Percentiles rank a stretch among this genome's conserved stretches.
Conservation (phyloP, 352 stramenopile species). For the Globisporangium lucens region DNA sequence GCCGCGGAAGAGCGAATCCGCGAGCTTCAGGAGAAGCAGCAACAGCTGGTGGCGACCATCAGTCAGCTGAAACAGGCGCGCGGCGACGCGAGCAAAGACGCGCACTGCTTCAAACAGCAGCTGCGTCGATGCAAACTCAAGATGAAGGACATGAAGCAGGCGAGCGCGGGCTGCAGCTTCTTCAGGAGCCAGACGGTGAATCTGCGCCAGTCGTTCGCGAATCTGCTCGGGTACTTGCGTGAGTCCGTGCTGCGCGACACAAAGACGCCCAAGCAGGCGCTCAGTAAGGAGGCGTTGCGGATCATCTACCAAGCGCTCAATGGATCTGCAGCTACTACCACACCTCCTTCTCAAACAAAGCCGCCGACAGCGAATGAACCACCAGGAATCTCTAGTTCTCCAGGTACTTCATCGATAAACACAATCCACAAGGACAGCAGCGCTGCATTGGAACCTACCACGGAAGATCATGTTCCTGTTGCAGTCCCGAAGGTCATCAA, state of each 20-base stretch:
- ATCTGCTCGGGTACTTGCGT: conserved; percentile 36
- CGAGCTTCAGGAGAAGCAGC: conserved; percentile 30
- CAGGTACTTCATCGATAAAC: neutral
- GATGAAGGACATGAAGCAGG: conserved; percentile 27
- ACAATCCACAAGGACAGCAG: neutral
- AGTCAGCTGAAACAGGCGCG: conserved; percentile 45
- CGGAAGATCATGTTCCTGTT: neutral
- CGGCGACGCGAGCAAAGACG: conserved; percentile 53
- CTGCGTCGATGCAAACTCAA: conserved; percentile 45
- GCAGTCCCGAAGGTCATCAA: conserved; percentile 12
- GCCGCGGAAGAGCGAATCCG: conserved; percentile 26
- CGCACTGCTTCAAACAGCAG: conserved; percentile 55
- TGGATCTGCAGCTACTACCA: neutral
- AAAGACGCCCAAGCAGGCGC: conserved; percentile 52
- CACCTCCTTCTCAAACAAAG: neutral
- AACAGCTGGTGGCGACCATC: conserved; percentile 35
- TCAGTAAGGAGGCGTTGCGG: conserved; percentile 52
- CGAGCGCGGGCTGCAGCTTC: conserved; percentile 31
- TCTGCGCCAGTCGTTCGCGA: conserved; percentile 37
- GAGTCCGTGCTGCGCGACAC: conserved; percentile 51
- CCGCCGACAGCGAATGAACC: neutral
- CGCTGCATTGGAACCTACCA: neutral
- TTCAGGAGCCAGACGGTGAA: conserved; percentile 42
- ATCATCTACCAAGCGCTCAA: conserved; percentile 25
- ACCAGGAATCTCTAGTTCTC: neutral